A percentile compares a stretch with the other conserved stretches of the same genome.
Evolutionary conservation across 192 early-diverging fungal species (phyloP).

Genomic region (Coemansia sp.): DNA sequence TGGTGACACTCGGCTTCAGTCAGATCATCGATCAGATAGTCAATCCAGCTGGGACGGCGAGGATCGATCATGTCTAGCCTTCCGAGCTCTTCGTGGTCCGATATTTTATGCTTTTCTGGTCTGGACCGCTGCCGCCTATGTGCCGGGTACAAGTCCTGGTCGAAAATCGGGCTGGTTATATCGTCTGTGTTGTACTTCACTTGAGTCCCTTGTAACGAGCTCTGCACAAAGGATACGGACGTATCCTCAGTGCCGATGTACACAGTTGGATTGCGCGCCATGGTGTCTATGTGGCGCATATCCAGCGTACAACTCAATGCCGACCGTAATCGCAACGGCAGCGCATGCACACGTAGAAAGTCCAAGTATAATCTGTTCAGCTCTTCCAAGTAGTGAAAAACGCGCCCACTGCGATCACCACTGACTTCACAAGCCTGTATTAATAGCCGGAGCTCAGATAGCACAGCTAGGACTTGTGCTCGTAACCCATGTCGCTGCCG

Average conservation of each 20-base stretch:
- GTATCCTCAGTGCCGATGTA: background rate
- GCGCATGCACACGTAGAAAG: constrained; percentile 3
- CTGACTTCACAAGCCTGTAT: constrained; percentile 9
- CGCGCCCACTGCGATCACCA: constrained; percentile 23
- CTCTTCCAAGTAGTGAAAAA: constrained; percentile 33
- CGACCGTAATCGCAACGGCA: constrained; percentile 22
- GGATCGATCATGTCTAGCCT: constrained; percentile 22
- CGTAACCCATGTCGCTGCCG: constrained; percentile 49
- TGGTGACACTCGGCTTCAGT: constrained; percentile 20
- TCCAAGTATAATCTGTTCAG: constrained; percentile 32
- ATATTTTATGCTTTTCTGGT: background rate
- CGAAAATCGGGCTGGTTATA: constrained; percentile 13
- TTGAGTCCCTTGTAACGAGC: background rate
- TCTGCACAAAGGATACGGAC: background rate
- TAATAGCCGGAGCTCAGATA: constrained; percentile 27
- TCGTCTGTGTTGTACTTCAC: constrained; percentile 11
- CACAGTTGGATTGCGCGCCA: constrained; percentile 4
- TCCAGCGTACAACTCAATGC: constrained; percentile 21
- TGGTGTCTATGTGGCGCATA: background rate
- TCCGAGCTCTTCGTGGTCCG: background rate
- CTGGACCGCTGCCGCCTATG: constrained; percentile 1
- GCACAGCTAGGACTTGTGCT: constrained; percentile 25
- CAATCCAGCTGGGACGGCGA: constrained; percentile 36
- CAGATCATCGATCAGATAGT: constrained; percentile 43
- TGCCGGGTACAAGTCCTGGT: constrained; percentile 16